Conservation (phyloP, 2,329 filamentous ascomycete genomes). For the Sordariomycetes sp. region DNA sequence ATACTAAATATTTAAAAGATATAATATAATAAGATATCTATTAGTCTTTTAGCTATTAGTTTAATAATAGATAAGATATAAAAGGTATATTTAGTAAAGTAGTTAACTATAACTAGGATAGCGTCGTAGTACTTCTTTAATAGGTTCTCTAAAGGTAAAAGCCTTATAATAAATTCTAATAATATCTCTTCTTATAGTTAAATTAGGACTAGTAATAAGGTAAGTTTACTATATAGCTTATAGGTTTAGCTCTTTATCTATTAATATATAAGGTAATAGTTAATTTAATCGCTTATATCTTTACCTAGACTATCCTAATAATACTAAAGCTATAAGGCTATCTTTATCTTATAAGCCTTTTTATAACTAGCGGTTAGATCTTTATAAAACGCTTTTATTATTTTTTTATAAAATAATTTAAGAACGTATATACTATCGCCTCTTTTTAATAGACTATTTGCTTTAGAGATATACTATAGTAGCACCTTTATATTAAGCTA, state of each 20-base stretch:
- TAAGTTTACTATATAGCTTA: too few species aligned
- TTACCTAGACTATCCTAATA: not conserved
- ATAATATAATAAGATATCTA: not conserved
- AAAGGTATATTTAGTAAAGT: not conserved
- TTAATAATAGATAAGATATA: not conserved
- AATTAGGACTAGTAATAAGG: not conserved
- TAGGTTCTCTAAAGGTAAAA: not conserved
- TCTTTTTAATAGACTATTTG: not conserved
- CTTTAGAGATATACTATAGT: not conserved
- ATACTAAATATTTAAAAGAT: not conserved
- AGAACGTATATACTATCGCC: not conserved
- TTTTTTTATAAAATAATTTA: not conserved
- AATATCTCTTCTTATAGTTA: not conserved
- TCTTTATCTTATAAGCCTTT: not conserved
- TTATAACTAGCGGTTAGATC: not conserved
- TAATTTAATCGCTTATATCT: not conserved
- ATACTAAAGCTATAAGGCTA: not conserved
- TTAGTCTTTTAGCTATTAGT: not conserved
- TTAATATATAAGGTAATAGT: not conserved
- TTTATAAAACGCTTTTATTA: not conserved
- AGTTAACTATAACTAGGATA: not conserved
- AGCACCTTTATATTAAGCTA: too few species aligned
- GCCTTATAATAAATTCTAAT: not conserved
- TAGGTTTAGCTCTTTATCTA: not conserved
- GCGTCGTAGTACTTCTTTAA: not conserved